A percentile compares a stretch with the other conserved stretches of the same genome.
phyloP scores from a whole-genome alignment of 345 rosid species.

The Eucalyptus polybractea region DNA sequence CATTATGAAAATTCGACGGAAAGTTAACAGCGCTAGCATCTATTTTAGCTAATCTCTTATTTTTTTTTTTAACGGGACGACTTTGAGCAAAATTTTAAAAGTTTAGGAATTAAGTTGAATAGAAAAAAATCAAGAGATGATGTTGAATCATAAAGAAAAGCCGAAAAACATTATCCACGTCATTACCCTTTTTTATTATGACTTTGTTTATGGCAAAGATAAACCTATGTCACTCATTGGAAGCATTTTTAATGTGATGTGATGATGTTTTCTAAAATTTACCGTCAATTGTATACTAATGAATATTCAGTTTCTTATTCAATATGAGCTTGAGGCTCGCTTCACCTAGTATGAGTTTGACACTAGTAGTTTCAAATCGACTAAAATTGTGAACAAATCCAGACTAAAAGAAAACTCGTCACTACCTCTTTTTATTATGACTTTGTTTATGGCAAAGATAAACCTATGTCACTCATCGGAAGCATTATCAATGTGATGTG shows the following conservation, averaged over 20 bases:
- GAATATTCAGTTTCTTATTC: not conserved
- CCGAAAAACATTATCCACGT: too few relatives aligned
- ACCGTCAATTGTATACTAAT: not conserved
- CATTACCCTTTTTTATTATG: not conserved
- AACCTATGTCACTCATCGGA: too few relatives aligned
- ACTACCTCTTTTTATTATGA: not conserved
- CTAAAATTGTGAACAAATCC: not conserved
- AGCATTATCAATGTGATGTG: not conserved
- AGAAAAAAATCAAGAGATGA: too few relatives aligned
- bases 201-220: not conserved
- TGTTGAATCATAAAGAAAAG: too few relatives aligned
- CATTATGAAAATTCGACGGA: rapidly evolving
- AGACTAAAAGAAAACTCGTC: not conserved
- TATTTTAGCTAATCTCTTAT: too few relatives aligned
- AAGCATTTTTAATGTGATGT: not conserved
- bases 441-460: not conserved
- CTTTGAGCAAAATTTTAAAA: too few relatives aligned
- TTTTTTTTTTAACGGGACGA: too few relatives aligned
- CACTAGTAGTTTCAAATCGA: too few relatives aligned
- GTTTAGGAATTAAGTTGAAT: too few relatives aligned
- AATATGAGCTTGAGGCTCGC: not conserved
- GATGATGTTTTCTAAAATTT: not conserved
- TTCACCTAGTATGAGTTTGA: too few relatives aligned
- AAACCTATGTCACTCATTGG: too few relatives aligned
- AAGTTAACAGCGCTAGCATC: not conserved